Conservation (phyloP, 306 rosid species). For the Sechiopsis laciniata region DNA sequence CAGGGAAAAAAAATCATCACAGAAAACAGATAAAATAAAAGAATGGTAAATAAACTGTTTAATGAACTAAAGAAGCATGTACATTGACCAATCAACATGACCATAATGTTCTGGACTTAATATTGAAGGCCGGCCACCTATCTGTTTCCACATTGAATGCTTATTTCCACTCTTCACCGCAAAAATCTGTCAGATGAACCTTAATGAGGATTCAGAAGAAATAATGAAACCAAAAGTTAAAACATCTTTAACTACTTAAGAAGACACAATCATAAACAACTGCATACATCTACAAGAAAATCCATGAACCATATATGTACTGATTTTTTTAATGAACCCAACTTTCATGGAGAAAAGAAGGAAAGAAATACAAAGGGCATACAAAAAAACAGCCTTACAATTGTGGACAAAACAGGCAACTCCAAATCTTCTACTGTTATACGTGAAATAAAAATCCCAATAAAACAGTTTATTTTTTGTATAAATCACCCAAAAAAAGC, state of each 20-base stretch:
- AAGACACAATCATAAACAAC: slow-evolving; percentile 1
- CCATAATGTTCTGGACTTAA: slow-evolving; percentile 43
- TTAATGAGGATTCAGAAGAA: slow-evolving; percentile 14
- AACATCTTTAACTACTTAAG: neutral
- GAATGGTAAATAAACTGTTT: neutral
- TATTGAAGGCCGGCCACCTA: slow-evolving; percentile 49
- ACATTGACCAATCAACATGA: slow-evolving; percentile 82
- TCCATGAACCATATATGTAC: slow-evolving; percentile 2
- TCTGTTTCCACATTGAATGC: slow-evolving; percentile 61
- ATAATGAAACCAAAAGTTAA: slow-evolving; percentile 27
- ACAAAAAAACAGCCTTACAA: too few species aligned
- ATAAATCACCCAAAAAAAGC: slow-evolving; percentile 20
- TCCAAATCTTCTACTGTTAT: neutral
- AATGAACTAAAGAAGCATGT: slow-evolving; percentile 28
- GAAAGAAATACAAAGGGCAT: too few species aligned
- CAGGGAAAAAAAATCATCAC: neutral
- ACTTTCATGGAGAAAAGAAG: too few species aligned
- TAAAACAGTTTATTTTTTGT: neutral
- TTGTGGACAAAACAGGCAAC: neutral
- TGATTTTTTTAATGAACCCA: too few species aligned
- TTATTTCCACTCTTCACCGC: slow-evolving; percentile 59
- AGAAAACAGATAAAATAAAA: neutral
- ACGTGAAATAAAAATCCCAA: neutral
- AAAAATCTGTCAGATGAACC: slow-evolving; percentile 64
- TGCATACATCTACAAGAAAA: slow-evolving; percentile 25